Evolutionary conservation across 768 basidiomycete genomes (phyloP).

Genomic region (Leucocoprinus birnbaumii): DNA sequence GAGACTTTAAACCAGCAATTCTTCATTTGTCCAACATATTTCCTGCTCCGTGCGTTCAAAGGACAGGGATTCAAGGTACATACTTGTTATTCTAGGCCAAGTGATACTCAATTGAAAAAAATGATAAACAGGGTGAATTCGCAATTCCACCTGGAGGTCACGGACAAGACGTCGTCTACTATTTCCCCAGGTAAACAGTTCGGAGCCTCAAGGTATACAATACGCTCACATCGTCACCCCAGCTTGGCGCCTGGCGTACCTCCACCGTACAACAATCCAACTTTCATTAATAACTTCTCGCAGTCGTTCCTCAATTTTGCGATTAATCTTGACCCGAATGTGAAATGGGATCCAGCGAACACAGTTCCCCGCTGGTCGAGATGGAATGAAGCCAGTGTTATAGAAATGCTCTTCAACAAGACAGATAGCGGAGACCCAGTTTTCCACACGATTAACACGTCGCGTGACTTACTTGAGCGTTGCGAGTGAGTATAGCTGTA

Average conservation of each 20-base stretch:
- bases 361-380: conserved; percentile 35
- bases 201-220: conserved; percentile 14
- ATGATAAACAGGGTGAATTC: conserved; percentile 33
- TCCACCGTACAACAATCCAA: conserved; percentile 31
- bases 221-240: background rate
- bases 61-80: conserved; percentile 30
- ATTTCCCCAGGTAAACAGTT: conserved; percentile 41
- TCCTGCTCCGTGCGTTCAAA: conserved; percentile 28
- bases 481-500: conserved; percentile 1
- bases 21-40: conserved; percentile 46
- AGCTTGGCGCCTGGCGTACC: conserved; percentile 8
- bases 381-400: conserved; percentile 19
- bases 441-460: background rate
- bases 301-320: conserved; percentile 37
- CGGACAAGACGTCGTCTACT: conserved; percentile 33
- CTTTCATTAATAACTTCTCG: conserved; percentile 34
- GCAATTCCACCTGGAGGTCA: conserved; percentile 41
- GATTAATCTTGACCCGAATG: conserved; percentile 26
- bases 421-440: conserved; percentile 26
- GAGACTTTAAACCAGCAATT: conserved; percentile 28
- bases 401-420: conserved; percentile 48
- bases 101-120: too few relatives aligned
- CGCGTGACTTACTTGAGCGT: background rate
- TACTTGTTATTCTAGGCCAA: too few relatives aligned
- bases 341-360: conserved; percentile 22